phyloP scores from a whole-genome alignment of 257 asterid species.

The Nicotiana obtusifolia region DNA sequence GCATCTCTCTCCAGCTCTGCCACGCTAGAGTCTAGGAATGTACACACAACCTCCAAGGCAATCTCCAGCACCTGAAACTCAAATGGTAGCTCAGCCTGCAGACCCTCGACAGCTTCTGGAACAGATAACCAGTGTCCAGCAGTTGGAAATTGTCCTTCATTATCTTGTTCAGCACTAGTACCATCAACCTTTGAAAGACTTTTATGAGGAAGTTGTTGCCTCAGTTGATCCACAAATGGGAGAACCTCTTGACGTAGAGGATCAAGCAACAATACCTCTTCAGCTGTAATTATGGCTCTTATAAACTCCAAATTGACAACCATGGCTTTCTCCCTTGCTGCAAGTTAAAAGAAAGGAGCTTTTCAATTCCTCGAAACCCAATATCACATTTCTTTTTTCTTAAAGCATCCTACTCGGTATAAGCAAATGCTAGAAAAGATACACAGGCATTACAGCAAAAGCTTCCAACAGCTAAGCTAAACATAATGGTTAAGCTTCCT shows the following conservation, averaged over 20 bases:
- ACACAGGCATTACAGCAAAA: neutral
- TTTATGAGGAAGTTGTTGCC: slow-evolving; percentile 63
- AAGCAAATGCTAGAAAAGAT: neutral
- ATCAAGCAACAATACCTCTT: slow-evolving; percentile 88
- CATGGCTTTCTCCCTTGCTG: slow-evolving; percentile 99
- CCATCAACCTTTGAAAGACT: slow-evolving; percentile 25
- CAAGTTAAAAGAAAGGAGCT: slow-evolving; percentile 9
- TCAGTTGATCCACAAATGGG: slow-evolving; percentile 96
- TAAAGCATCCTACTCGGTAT: neutral
- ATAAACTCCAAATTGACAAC: slow-evolving; percentile 89
- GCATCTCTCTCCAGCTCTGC: slow-evolving; percentile 92
- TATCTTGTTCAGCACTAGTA: slow-evolving; percentile 33
- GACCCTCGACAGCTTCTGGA: slow-evolving; percentile 66
- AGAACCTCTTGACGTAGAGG: slow-evolving; percentile 95
- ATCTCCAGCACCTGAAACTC: slow-evolving; percentile 98
- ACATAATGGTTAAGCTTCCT: neutral
- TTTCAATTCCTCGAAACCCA: neutral
- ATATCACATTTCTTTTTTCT: neutral
- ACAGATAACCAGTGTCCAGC: slow-evolving; percentile 52
- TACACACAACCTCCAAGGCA: slow-evolving; percentile 90
- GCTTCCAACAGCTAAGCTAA: neutral
- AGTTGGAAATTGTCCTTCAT: slow-evolving; percentile 44
- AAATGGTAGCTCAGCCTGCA: slow-evolving; percentile 90
- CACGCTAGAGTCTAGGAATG: slow-evolving; percentile 68
- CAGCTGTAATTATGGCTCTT: slow-evolving; percentile 93